Evolutionary conservation across 768 basidiomycete species (phyloP).

Genomic region (Podaxis carcinomalis): DNA sequence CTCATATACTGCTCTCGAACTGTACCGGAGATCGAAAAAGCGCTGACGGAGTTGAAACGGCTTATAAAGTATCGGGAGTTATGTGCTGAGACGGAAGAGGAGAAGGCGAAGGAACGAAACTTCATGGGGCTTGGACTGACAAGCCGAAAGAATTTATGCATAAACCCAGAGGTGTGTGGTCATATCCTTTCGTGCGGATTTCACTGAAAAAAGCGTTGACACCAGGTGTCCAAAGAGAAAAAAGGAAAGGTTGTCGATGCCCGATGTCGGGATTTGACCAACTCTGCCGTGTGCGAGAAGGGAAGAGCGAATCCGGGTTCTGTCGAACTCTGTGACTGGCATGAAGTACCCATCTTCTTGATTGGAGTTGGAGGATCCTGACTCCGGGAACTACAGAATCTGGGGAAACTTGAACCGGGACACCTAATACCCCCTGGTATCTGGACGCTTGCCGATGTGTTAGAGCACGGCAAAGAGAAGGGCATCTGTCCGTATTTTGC

Average conservation of each 20-base stretch:
- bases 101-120: conserved; percentile 70
- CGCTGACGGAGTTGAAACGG: conserved; percentile 89
- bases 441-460: conserved; percentile 91
- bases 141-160: conserved; percentile 93
- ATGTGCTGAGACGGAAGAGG: conserved; percentile 67
- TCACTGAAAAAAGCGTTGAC: neutral
- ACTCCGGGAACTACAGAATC: conserved; percentile 47
- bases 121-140: conserved; percentile 92
- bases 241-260: conserved; percentile 98
- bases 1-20: conserved; percentile 99
- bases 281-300: conserved; percentile 76
- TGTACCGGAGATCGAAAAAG: conserved; percentile 99
- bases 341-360: conserved; percentile 63
- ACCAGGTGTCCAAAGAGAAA: conserved; percentile 93
- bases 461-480: conserved; percentile 83
- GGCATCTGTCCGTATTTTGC: conserved; percentile 94
- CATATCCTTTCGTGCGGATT: neutral
- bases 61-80: conserved; percentile 84
- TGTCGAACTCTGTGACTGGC: conserved; percentile 89
- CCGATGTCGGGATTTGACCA: conserved; percentile 92
- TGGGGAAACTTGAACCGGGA: conserved; percentile 79
- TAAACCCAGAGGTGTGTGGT: conserved; percentile 82
- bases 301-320: conserved; percentile 85
- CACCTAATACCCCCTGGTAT: conserved; percentile 81
- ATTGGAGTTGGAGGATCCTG: conserved; percentile 4